Conservation (phyloP, 2,329 filamentous ascomycete species). For the Aspergillus viridinutans region DNA sequence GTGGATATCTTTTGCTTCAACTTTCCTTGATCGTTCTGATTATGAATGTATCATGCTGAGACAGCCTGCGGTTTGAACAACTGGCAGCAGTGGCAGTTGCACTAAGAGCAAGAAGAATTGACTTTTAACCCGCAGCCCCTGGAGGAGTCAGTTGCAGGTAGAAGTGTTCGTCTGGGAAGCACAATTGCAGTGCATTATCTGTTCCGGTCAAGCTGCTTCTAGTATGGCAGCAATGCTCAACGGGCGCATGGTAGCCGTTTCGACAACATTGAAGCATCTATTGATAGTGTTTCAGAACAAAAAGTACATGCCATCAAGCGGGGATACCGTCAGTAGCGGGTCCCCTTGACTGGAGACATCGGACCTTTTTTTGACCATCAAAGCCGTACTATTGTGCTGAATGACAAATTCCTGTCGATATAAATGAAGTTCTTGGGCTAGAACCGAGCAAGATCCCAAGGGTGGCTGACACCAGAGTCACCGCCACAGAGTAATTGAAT, state of each 20-base stretch:
- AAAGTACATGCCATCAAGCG: too few species aligned
- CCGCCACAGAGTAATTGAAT: neutral
- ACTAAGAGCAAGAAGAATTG: neutral
- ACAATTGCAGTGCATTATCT: neutral
- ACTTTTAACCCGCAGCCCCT: neutral
- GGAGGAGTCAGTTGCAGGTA: neutral
- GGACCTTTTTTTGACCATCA: neutral
- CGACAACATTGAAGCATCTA: neutral
- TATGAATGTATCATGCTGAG: neutral
- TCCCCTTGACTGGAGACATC: neutral
- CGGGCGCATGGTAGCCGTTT: neutral
- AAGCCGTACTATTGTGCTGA: neutral
- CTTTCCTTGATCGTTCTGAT: neutral
- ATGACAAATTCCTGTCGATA: neutral
- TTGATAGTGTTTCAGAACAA: too few species aligned
- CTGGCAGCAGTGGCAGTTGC: neutral
- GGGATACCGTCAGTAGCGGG: too few species aligned
- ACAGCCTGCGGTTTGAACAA: neutral
- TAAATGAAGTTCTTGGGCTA: neutral
- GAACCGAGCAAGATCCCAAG: neutral
- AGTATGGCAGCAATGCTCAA: neutral
- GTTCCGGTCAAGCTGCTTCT: neutral
- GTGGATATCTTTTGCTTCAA: neutral
- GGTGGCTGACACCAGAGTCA: neutral
- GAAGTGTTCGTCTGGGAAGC: too few species aligned